Evolutionary conservation across 495 filamentous ascomycete species (phyloP).

Genomic region (Pseudoneurospora amorphoporcata): DNA sequence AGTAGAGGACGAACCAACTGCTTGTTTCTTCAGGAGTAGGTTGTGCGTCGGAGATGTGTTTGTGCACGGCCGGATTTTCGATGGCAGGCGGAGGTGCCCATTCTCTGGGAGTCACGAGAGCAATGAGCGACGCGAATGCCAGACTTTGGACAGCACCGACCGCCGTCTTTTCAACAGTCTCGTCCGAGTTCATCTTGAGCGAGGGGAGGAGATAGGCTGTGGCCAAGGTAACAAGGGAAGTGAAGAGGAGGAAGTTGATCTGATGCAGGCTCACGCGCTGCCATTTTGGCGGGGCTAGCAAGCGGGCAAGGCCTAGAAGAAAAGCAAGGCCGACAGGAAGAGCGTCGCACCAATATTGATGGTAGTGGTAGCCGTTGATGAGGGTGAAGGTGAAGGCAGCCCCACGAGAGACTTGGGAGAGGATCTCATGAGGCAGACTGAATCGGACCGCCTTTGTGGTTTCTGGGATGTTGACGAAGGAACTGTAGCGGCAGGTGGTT

Average conservation of each 20-base stretch:
- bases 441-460: slow-evolving; percentile 16
- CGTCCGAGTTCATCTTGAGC: slow-evolving; percentile 11
- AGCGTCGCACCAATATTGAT: slow-evolving; percentile 19
- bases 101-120: slow-evolving; percentile 25
- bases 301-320: slow-evolving; percentile 25
- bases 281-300: slow-evolving; percentile 24
- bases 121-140: slow-evolving; percentile 20
- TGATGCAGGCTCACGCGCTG: slow-evolving; percentile 29
- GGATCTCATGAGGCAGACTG: slow-evolving; percentile 21
- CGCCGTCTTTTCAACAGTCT: slow-evolving; percentile 7
- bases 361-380: slow-evolving; percentile 11
- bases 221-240: slow-evolving; percentile 16
- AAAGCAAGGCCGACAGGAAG: slow-evolving; percentile 21
- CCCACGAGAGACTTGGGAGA: slow-evolving; percentile 22
- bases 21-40: slow-evolving; percentile 39
- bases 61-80: slow-evolving; percentile 14
- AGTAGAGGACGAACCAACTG: slow-evolving; percentile 37
- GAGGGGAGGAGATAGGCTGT: slow-evolving; percentile 23
- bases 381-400: slow-evolving; percentile 21
- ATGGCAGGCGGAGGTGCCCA: slow-evolving; percentile 27
- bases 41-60: slow-evolving; percentile 17
- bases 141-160: slow-evolving; percentile 18
- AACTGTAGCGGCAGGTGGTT: background rate
- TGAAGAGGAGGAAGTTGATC: slow-evolving; percentile 23
- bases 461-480: background rate